Base-by-base conservation (phyloP, 2,329 filamentous ascomycete species). In the Immersiporthe knoxdaviesiana region DNA sequence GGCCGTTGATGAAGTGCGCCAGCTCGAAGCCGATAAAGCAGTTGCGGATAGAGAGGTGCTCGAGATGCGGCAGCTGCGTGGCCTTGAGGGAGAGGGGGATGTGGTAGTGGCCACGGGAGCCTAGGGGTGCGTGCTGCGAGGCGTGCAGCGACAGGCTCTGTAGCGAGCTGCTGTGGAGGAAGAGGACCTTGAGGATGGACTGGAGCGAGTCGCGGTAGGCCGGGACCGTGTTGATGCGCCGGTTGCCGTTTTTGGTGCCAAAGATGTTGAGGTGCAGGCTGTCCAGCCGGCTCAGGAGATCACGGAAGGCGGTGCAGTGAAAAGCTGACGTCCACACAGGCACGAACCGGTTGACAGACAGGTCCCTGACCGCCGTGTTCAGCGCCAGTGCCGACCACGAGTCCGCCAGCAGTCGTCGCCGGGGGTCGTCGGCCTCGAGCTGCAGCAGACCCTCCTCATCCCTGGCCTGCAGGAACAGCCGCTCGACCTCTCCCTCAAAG, bases 21-120 rank as follows among this genome's bases (percentile, higher is more conserved):
- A 71, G 61, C 64, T 71, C 70, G 56, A 71, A 71, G 30, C 70
- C 67, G 30, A 69, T 65, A 56, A 71, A 71, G 65, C 70, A 71
- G 64, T 71, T 69, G 50, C 67, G 62, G 41, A 71, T 60, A 0
- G 67, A 67, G 8, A 71, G 65, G 61, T 71, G 67, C 32, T 65
- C 64, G 12, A 71, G 64, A 18, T 37, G 61, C 1, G 70, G 70
- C 6, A 71, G 70, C 47, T 71, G 70, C 1, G 70, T 71, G 21
- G 70, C 70, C 32, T 71, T 71, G 5, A 71, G 32, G 4, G 70
- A 71, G 11, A 71, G 62, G 3, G 67, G 67, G 35, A 71, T 71
- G 64, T 71, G 70, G 50, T 71, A 69, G 47, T 67, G 50, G 3
- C 67, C 70, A 16, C 67, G 50, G 5, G 70, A 68, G 18, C 70